Percentiles rank a stretch among this genome's conserved stretches.
phyloP scores from a whole-genome alignment of 495 filamentous ascomycete species.

The Xylaria curta region DNA sequence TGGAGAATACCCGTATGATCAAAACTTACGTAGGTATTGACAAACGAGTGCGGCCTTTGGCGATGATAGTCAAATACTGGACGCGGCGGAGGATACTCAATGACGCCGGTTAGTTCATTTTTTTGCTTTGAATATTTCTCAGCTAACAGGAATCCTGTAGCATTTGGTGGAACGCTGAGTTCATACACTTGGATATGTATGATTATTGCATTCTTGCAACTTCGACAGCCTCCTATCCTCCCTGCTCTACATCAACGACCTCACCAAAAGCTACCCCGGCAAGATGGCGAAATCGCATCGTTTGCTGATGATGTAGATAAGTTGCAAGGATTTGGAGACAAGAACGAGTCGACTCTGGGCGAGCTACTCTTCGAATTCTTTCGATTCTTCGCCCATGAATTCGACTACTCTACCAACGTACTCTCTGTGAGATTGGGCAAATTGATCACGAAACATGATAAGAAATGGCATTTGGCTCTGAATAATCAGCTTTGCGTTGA shows the following conservation, averaged over 20 bases:
- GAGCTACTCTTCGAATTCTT: slow-evolving; percentile 92
- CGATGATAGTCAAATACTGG: slow-evolving; percentile 98
- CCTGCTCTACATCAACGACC: slow-evolving; percentile 84
- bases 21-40: slow-evolving; percentile 96
- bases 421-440: slow-evolving; percentile 87
- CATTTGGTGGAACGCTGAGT: slow-evolving; percentile 90
- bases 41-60: slow-evolving; percentile 84
- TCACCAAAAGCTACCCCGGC: slow-evolving; percentile 62
- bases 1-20: slow-evolving; percentile 98
- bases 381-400: slow-evolving; percentile 88
- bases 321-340: slow-evolving; percentile 72
- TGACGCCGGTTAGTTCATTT: slow-evolving; percentile 79
- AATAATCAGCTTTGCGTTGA: slow-evolving; percentile 92
- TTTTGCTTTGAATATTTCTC: slow-evolving; percentile 17
- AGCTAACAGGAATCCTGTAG: slow-evolving; percentile 49
- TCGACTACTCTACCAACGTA: slow-evolving; percentile 84
- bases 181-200: slow-evolving; percentile 99
- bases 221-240: slow-evolving; percentile 83
- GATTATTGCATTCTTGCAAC: slow-evolving; percentile 95
- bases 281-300: slow-evolving; percentile 68
- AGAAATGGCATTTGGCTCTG: slow-evolving; percentile 77
- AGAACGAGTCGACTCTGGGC: slow-evolving; percentile 83
- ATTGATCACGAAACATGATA: slow-evolving; percentile 82
- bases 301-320: slow-evolving; percentile 86
- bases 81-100: slow-evolving; percentile 90